Percentiles rank a stretch among this genome's conserved stretches.
phyloP scores from a whole-genome alignment of 139 green algal genomes.

The Chlamydomonas sp. region DNA sequence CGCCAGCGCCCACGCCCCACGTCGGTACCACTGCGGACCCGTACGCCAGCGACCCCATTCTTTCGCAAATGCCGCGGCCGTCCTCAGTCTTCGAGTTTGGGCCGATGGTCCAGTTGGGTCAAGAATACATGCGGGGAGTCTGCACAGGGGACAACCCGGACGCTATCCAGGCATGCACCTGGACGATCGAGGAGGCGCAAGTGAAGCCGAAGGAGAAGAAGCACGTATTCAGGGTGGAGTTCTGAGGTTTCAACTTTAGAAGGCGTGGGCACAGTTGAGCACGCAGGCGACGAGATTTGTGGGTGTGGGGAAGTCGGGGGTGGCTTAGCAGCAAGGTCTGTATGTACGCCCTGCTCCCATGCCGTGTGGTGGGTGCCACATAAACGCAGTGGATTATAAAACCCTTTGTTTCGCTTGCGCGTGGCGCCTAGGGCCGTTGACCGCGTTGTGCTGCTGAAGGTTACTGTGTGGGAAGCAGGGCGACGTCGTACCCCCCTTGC shows the following conservation, averaged over 20 bases:
- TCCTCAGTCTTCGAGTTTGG: constrained; percentile 69
- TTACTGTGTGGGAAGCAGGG: too few species aligned
- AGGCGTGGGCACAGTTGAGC: too few species aligned
- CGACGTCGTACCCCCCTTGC: too few species aligned
- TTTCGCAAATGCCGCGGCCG: constrained; percentile 39
- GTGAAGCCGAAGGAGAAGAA: constrained; percentile 38
- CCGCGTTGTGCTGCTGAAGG: neutral
- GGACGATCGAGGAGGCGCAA: constrained; percentile 55
- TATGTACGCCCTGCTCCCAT: too few species aligned
- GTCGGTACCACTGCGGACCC: constrained; percentile 10
- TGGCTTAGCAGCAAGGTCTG: too few species aligned
- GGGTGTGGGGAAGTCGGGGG: too few species aligned
- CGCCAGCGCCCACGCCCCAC: neutral
- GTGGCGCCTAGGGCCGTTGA: neutral
- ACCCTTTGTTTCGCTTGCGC: neutral
- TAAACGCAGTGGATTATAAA: too few species aligned
- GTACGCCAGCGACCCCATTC: constrained; percentile 12
- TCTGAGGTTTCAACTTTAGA: neutral
- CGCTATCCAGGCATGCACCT: constrained; percentile 69
- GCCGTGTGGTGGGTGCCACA: too few species aligned
- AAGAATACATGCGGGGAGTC: constrained; percentile 50
- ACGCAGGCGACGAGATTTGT: too few species aligned
- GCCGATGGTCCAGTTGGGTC: constrained; percentile 33
- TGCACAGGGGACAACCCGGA: constrained; percentile 67
- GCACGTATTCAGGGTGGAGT: constrained; percentile 21